Evolutionary conservation across 2,329 filamentous ascomycete genomes (phyloP).

Genomic region (Exophiala sideris): DNA sequence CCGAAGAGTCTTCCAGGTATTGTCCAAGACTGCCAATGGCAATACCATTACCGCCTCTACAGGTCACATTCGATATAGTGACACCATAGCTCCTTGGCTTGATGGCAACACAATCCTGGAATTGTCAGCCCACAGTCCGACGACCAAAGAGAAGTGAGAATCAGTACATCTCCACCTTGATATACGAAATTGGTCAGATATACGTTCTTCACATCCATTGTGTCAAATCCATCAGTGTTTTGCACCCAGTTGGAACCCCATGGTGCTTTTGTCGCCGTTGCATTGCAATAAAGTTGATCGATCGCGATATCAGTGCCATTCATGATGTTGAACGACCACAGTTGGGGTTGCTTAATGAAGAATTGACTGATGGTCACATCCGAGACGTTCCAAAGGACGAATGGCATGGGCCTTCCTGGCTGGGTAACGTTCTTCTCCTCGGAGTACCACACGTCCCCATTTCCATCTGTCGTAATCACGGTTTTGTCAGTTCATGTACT

Average conservation of each 20-base stretch:
- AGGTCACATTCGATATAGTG: slow-evolving; percentile 52
- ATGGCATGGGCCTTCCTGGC: slow-evolving; percentile 55
- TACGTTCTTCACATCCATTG: slow-evolving; percentile 54
- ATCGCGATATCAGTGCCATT: slow-evolving; percentile 54
- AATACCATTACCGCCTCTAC: slow-evolving; percentile 52
- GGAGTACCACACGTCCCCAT: slow-evolving; percentile 55
- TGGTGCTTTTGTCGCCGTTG: slow-evolving; percentile 49
- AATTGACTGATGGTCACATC: slow-evolving; percentile 54
- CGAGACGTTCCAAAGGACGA: slow-evolving; percentile 58
- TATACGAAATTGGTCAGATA: slow-evolving; percentile 51
- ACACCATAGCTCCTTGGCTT: slow-evolving; percentile 63
- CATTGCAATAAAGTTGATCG: slow-evolving; percentile 51
- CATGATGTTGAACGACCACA: slow-evolving; percentile 58
- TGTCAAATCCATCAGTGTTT: slow-evolving; percentile 36
- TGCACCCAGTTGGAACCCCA: slow-evolving; percentile 50
- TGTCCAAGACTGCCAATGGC: slow-evolving; percentile 55
- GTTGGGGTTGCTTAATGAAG: slow-evolving; percentile 48
- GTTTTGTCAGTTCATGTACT: no score
- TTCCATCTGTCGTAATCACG: slow-evolving; percentile 37
- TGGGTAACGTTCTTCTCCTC: slow-evolving; percentile 47
- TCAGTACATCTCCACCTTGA: slow-evolving; percentile 50
- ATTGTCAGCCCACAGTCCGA: not conserved
- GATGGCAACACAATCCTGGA: slow-evolving; percentile 54
- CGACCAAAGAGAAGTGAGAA: not conserved
- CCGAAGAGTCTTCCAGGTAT: slow-evolving; percentile 53